These are phyloP conservation scores for Oryza nivara DNA, from an alignment of 176 grass and related monocot species.

Conservation along the genomic window DNA sequence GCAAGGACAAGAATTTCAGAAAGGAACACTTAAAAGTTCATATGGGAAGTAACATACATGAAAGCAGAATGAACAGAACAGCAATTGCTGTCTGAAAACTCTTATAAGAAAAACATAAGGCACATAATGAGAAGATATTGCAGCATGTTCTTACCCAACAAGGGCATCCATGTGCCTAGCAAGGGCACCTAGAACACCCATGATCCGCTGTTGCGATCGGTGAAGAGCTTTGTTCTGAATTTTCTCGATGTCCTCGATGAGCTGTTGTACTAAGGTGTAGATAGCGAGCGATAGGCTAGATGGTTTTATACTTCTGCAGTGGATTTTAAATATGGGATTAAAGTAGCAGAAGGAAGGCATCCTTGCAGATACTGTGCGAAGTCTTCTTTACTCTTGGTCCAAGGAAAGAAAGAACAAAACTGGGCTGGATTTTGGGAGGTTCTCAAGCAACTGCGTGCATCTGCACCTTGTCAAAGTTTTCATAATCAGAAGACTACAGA, in stretches of 20 bases:
- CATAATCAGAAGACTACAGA: slow-evolving; percentile 9
- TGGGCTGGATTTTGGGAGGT: slow-evolving; percentile 32
- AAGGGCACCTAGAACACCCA: slow-evolving; percentile 78
- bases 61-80: neutral
- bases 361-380: slow-evolving; percentile 55
- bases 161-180: slow-evolving; percentile 76
- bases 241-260: slow-evolving; percentile 22
- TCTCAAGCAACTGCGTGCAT: slow-evolving; percentile 40
- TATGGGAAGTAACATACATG: neutral
- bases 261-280: slow-evolving; percentile 26
- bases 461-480: slow-evolving; percentile 25
- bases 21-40: neutral
- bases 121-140: neutral
- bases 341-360: slow-evolving; percentile 67
- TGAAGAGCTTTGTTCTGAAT: slow-evolving; percentile 6
- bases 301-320: slow-evolving; percentile 52
- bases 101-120: neutral
- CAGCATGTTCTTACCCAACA: slow-evolving; percentile 57
- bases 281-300: slow-evolving; percentile 36
- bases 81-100: neutral
- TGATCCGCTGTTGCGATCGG: slow-evolving; percentile 6
- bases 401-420: slow-evolving; percentile 80
- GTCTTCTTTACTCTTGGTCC: slow-evolving; percentile 66
- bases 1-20: slow-evolving; percentile 11
- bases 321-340: slow-evolving; percentile 5